Evolutionary conservation across 768 basidiomycete species (phyloP).

Genomic region (Fomitopsis pulvina): DNA sequence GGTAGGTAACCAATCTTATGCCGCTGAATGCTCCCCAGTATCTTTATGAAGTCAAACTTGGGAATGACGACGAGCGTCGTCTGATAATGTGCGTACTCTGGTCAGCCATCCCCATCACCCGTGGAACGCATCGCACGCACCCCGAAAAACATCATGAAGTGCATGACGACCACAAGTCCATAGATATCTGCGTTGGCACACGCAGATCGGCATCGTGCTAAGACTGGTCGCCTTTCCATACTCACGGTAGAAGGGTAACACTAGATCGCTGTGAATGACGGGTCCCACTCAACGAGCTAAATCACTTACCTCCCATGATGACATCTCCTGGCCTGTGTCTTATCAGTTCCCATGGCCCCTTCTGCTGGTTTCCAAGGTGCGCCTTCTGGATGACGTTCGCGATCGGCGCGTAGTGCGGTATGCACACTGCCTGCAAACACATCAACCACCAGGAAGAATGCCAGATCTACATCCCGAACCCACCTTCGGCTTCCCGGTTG

Average conservation of each 20-base stretch:
- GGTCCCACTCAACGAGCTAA: not conserved
- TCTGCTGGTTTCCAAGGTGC: slow-evolving; percentile 39
- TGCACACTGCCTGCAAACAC: slow-evolving; percentile 29
- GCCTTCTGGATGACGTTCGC: slow-evolving; percentile 27
- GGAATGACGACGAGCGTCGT: slow-evolving; percentile 52
- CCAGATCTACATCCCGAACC: slow-evolving; percentile 18
- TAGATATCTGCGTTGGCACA: slow-evolving; percentile 49
- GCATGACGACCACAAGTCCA: slow-evolving; percentile 57
- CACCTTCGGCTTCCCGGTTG: slow-evolving; percentile 71
- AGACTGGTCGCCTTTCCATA: not conserved
- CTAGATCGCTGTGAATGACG: slow-evolving; percentile 3
- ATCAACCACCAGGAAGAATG: slow-evolving; percentile 38
- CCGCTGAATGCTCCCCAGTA: slow-evolving; percentile 53
- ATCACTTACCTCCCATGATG: slow-evolving; percentile 44
- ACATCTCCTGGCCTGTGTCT: slow-evolving; percentile 57
- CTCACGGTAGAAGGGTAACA: slow-evolving; percentile 17
- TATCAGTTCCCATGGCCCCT: slow-evolving; percentile 33
- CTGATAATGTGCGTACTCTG: slow-evolving; percentile 15
- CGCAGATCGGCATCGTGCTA: not conserved
- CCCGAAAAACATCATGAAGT: slow-evolving; percentile 47
- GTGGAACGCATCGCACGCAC: slow-evolving; percentile 28
- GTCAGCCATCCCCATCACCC: not conserved
- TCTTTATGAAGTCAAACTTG: slow-evolving; percentile 55
- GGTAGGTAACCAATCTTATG: slow-evolving; percentile 22
- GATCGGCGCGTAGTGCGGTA: slow-evolving; percentile 30